Conservation (phyloP, 371 early-diverging fungal species). For the Saksenaea oblongispora region DNA sequence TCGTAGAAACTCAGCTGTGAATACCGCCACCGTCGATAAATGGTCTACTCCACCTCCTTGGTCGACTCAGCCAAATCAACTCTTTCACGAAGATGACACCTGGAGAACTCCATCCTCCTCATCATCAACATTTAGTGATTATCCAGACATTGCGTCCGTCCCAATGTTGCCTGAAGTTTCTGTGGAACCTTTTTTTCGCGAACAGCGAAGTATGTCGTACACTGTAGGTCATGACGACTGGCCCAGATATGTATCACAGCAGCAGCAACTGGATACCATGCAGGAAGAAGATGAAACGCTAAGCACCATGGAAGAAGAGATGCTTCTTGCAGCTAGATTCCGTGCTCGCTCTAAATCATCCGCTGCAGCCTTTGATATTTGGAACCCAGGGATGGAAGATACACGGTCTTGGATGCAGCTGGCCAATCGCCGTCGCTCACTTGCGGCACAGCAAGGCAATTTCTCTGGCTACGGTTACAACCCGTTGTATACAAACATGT, state of each 20-base stretch:
- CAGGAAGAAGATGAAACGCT: constrained; percentile 34
- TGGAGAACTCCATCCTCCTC: constrained; percentile 6
- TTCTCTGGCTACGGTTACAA: background rate
- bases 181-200: constrained; percentile 31
- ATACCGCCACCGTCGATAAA: constrained; percentile 12
- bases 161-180: constrained; percentile 45
- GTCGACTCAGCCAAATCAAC: background rate
- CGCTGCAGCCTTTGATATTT: constrained; percentile 40
- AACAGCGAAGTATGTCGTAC: constrained; percentile 45
- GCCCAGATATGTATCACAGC: constrained; percentile 12
- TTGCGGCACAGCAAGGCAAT: background rate
- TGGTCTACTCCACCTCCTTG: constrained; percentile 15
- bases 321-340: constrained; percentile 20
- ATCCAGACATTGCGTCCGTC: constrained; percentile 37
- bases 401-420: constrained; percentile 9
- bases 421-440: constrained; percentile 14
- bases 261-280: constrained; percentile 28
- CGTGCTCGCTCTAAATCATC: constrained; percentile 41
- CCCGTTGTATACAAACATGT: constrained; percentile 7
- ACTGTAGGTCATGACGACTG: constrained; percentile 27
- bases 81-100: background rate
- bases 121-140: constrained; percentile 13
- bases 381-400: constrained; percentile 32
- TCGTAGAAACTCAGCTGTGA: constrained; percentile 39
- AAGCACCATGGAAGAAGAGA: constrained; percentile 19